Conservation (phyloP, 306 rosid species). For the Cucurbita argyrosperma region DNA sequence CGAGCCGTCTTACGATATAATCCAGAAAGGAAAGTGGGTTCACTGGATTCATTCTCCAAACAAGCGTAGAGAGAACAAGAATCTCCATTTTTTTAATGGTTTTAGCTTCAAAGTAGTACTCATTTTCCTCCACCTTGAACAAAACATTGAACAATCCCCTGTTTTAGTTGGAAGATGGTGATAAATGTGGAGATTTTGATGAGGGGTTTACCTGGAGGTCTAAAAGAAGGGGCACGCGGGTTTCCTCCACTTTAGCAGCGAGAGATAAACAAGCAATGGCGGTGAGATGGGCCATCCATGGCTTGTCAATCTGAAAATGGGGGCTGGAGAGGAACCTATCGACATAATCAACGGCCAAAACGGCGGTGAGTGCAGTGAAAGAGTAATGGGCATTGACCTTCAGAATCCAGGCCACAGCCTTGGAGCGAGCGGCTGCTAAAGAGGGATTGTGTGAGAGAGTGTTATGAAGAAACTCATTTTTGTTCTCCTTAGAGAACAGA, state of each 20-base stretch:
- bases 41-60: constrained; percentile 81
- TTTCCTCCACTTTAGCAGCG: constrained; percentile 87
- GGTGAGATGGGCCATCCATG: constrained; percentile 81
- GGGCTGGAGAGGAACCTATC: constrained; percentile 49
- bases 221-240: constrained; percentile 59
- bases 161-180: not conserved
- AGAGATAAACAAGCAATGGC: constrained; percentile 74
- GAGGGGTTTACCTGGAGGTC: constrained; percentile 48
- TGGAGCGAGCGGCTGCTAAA: constrained; percentile 33
- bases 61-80: constrained; percentile 73
- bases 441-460: constrained; percentile 5
- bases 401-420: constrained; percentile 58
- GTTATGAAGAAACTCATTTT: constrained; percentile 13
- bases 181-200: not conserved
- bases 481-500: constrained; percentile 37
- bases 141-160: not conserved
- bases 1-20: constrained; percentile 48
- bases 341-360: constrained; percentile 67
- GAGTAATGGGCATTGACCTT: constrained; percentile 47
- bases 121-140: constrained; percentile 51
- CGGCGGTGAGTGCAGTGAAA: constrained; percentile 58
- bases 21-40: constrained; percentile 77
- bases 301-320: constrained; percentile 39
- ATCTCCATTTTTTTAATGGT: constrained; percentile 74
- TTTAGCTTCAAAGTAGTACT: constrained; percentile 55